Evolutionary conservation across 148 eudicot genomes (phyloP), one percentile per base, ranked within the genome.

Genomic region (Rhododendron vialii): DNA sequence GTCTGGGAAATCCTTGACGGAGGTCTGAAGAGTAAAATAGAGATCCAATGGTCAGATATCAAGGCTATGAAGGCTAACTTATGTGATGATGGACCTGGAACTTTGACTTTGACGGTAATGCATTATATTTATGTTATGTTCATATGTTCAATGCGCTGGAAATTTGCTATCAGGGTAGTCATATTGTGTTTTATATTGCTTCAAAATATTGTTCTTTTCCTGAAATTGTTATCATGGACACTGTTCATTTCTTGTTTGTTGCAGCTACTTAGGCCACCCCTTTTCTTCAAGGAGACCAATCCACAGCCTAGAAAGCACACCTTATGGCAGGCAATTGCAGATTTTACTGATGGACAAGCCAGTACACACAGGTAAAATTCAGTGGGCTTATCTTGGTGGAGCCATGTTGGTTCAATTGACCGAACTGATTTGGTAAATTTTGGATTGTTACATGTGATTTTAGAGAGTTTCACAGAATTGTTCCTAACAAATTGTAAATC

Each of bases 221-320:
- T 36, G 7, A 86, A 80, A 43, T n/a, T 61, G 53, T 82, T 86
- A n/a, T 43, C 14, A 33, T 17, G 55, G 57, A 57, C 41, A n/a
- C 71, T 47, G 5, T 48, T 59, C 26, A 36, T 87, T 33, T 85
- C 45, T 80, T 83, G 24, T 88, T 30, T 88, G 85, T 41, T 86
- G 65, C 95, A 96, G 99, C 90, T 96, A 80, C 85, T 90, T 63
- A 92, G 94, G 53, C 95, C 89, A 73, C 99, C 99, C 57, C 91
- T 90, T 33, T 96, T 95, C 92, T 96, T 91, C 81, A 92, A 92
- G 84, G 99, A 95, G 94, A 94, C 91, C 53, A 90, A 96, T 90
- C 99, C 99, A 41, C 98, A 93, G 88, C 99, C 99, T 76, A 93
- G 98, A 87, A 96, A 95, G 82, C 98, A 95, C 84, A 95, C 99